Evolutionary conservation across 106 monocot genomes (phyloP).

Genomic region (Narthecium ossifragum): DNA sequence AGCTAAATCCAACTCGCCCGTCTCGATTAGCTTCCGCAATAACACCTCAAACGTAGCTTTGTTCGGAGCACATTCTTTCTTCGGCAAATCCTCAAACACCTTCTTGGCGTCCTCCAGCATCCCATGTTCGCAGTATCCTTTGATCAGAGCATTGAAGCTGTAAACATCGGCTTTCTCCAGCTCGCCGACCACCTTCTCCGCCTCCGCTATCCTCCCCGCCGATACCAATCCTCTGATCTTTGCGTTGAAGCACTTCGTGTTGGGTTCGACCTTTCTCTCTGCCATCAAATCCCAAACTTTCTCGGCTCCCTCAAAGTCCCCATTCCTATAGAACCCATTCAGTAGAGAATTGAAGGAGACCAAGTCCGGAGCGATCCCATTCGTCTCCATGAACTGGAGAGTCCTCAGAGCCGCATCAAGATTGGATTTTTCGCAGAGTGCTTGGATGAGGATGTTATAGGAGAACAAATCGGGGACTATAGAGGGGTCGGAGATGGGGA

Average conservation of each 20-base stretch:
- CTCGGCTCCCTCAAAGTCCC: conserved; percentile 10
- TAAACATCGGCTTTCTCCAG: conserved; percentile 13
- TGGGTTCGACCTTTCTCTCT: conserved; percentile 11
- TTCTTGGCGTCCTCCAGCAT: conserved; percentile 53
- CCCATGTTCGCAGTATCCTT: conserved; percentile 45
- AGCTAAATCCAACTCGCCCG: conserved; percentile 53
- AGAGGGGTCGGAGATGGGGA: conserved; percentile 15
- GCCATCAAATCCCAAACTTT: conserved; percentile 22
- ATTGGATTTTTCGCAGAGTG: conserved; percentile 20
- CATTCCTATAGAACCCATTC: conserved; percentile 12
- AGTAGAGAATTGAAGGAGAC: conserved; percentile 27
- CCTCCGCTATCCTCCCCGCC: conserved; percentile 11
- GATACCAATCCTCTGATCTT: conserved; percentile 25
- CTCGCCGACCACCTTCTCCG: conserved; percentile 19
- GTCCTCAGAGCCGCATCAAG: conserved; percentile 15
- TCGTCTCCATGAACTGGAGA: conserved; percentile 17
- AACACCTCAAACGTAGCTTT: conserved; percentile 32
- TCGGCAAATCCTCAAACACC: conserved; percentile 35
- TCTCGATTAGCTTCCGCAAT: conserved; percentile 35
- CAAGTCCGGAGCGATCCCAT: conserved; percentile 14
- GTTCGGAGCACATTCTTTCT: conserved; percentile 35
- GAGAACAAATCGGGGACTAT: conserved; percentile 26
- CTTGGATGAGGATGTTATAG: conserved; percentile 25
- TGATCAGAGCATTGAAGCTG: conserved; percentile 48
- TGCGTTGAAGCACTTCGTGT: conserved; percentile 28